Base-by-base conservation (phyloP, 805 yeast species). In the Tetrapisispora phaffii region DNA sequence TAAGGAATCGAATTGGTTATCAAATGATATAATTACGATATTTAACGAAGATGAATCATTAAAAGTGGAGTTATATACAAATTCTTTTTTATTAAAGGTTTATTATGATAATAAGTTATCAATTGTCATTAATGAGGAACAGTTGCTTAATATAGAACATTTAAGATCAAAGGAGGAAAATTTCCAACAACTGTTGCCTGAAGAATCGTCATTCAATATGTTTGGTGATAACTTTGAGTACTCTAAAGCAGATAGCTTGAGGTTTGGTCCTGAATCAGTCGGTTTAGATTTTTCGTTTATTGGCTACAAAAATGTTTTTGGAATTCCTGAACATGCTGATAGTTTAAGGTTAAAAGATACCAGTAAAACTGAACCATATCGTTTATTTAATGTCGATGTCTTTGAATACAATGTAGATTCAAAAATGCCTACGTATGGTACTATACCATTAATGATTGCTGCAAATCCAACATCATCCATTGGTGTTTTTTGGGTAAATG, bases 241-340 rank as follows among this genome's bases (percentile, higher is more conserved):
- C 57, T 75, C 85, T 2, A 70, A 60, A 31, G 62, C 55, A 3
- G 98, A 93, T 60, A 65, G 71, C 3, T 51, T 84, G 12, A 86
- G 88, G 7, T 65, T 84, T 34, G 95, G 95, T 0, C 97, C 98
- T 0, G 97, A 93, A 62, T 77, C 96, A 0, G 72, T 93, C 22
- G 96, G 82, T 0, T 51, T 85, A 24, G 99, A 93, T 60, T 73
- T 87, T 47, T 65, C 77, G 0, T 80, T 93, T 51, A 58, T 65
- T 2, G 80, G 77, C 0, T 81, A 72, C 52, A 60, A 69, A 5
- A 73, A 82, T 55, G 84, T 86, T 1, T 93, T 77, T 61, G 99
- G 99, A n/a, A 83, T 93, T 37, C 97, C 98, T 0, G 98, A 93
- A 63, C 98, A 93, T 58, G 90, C 97, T 0, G 95, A 86, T 53